A percentile compares a stretch with the other conserved stretches of the same genome.
phyloP scores from a whole-genome alignment of 2,329 filamentous ascomycete genomes.

The Phaeosphaeria sp. region DNA sequence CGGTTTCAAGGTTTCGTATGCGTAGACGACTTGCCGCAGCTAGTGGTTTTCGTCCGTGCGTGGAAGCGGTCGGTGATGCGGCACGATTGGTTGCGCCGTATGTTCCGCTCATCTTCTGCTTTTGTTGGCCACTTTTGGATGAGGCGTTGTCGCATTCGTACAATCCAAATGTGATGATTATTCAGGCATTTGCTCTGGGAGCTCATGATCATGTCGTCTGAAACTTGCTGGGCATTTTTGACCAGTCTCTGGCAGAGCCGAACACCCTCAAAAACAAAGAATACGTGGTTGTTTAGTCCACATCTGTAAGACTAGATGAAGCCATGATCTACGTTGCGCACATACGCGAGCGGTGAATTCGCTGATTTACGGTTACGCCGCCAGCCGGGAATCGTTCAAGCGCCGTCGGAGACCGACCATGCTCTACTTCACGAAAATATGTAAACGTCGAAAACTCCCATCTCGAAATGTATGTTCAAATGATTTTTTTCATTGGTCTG shows the following conservation, averaged over 20 bases:
- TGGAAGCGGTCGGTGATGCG: conserved; percentile 2
- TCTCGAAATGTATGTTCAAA: no score
- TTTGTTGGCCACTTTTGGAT: background rate
- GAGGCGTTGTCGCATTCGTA: background rate
- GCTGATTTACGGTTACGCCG: background rate
- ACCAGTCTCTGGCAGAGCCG: background rate
- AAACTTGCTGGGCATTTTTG: background rate
- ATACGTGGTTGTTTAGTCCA: background rate
- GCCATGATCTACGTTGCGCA: background rate
- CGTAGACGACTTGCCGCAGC: background rate
- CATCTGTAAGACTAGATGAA: background rate
- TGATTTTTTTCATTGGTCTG: no score
- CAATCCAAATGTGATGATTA: no score
- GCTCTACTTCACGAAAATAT: background rate
- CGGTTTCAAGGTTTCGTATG: conserved; percentile 15
- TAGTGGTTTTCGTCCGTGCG: background rate
- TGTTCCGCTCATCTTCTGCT: background rate
- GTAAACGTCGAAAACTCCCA: background rate
- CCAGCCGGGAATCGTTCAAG: background rate
- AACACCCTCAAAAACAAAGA: background rate
- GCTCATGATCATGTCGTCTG: background rate
- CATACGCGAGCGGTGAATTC: background rate
- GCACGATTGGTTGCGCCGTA: conserved; percentile 6
- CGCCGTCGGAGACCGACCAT: background rate
- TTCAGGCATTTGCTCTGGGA: background rate